Base-by-base conservation (phyloP, 495 filamentous ascomycete genomes). In the Staphylotrichum longicolle region DNA sequence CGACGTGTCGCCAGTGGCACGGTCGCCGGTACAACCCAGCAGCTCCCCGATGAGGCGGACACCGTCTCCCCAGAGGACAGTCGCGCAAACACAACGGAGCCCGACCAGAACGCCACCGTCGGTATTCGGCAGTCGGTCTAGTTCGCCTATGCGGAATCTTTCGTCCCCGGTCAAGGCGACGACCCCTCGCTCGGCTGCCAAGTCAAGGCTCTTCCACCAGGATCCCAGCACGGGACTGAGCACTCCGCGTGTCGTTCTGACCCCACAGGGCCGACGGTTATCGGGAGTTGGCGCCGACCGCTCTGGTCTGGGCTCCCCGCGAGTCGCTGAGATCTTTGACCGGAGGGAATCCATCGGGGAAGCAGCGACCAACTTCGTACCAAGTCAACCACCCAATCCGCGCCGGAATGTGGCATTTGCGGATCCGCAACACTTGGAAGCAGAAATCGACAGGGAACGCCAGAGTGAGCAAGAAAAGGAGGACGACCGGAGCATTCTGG, bases 251-350 rank as follows among this genome's bases (percentile, higher is more conserved):
- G 81, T 89, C 60, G 74, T 89, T 20, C 68, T 90, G 27, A 88
- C 84, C 4, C 89, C 89, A 10, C 82, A 84, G 44, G 78, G 68
- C 30, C 75, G 82, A 20, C 82, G 83, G 46, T 85, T 87, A 33
- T 90, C 88, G 6, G 91, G 90, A 4, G 69, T 93, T 60, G 91
- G 90, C 10, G 85, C 86, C 64, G 89, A 92, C 65, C 85, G 82
- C 60, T 77, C 83, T 63, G 90, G 90, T 5, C 82, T 94, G 54
- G 91, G 91, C 27, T 95, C 91, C 4, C 91, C 91, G 7, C 83
- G 82, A 14, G 84, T 95, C 40, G 82, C 88, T 12, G 87, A 83
- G 30, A 81, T 91, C 32, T 82, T 94, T 40, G 88, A 91, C 50
- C 83, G 85, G 53, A 83, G 91, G 47, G 81, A 77, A 46, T 91